Evolutionary conservation across 169 alveolate species (phyloP).

Genomic region (Plasmodium vinckei): DNA sequence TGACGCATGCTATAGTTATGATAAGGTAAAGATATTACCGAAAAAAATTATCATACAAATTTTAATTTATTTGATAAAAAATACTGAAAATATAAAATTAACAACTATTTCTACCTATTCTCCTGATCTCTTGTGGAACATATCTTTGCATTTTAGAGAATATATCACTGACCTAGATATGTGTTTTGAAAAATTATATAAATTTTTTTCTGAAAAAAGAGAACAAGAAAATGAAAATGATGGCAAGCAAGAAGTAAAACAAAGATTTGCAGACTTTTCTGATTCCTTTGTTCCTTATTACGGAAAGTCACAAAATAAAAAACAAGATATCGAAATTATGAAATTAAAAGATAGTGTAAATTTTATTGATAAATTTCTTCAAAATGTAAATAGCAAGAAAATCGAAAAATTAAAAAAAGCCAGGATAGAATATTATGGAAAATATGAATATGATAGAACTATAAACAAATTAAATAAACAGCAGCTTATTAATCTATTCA

Average conservation of each 20-base stretch:
- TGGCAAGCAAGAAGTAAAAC: not conserved
- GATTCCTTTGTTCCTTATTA: not conserved
- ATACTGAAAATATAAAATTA: constrained; percentile 17
- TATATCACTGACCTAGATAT: constrained; percentile 22
- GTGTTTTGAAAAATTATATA: constrained; percentile 18
- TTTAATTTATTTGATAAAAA: constrained; percentile 35
- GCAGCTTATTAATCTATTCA: constrained; percentile 39
- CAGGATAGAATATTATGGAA: constrained; percentile 25
- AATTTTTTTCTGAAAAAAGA: not conserved
- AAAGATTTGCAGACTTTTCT: not conserved
- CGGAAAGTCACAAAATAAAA: not conserved
- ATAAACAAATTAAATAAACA: constrained; percentile 35
- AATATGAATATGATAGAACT: constrained; percentile 43
- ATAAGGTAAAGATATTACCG: constrained; percentile 44
- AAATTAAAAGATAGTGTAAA: constrained; percentile 48
- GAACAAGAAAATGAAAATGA: not conserved
- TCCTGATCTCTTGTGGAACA: constrained; percentile 61
- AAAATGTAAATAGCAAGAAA: constrained; percentile 48
- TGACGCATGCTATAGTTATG: constrained; percentile 37
- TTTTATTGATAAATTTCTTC: constrained; percentile 57
- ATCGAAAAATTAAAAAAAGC: constrained; percentile 27
- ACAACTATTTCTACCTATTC: constrained; percentile 49
- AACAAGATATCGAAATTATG: constrained; percentile 50
- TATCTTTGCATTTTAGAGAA: constrained; percentile 39
- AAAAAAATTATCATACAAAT: constrained; percentile 26